A percentile compares a stretch with the other conserved stretches of the same genome.
Conservation (phyloP, 2,329 filamentous ascomycete genomes). For the Pseudopithomyces maydicus region DNA sequence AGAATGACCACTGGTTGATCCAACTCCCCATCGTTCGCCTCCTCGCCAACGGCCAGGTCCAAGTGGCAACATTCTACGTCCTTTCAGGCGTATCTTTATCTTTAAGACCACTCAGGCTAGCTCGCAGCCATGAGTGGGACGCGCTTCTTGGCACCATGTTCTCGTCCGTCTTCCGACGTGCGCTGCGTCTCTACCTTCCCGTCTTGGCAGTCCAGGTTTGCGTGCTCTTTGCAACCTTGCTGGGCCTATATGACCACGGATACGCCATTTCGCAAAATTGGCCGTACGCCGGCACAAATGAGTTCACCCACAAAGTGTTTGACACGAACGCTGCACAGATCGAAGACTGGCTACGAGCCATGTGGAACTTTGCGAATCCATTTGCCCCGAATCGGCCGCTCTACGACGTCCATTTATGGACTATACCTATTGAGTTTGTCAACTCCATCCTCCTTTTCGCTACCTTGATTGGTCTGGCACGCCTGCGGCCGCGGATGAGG, state of each 20-base stretch:
- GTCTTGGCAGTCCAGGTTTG: conserved; percentile 59
- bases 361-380: conserved; percentile 23
- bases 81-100: conserved; percentile 55
- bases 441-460: conserved; percentile 30
- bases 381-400: conserved; percentile 13
- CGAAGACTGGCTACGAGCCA: conserved; percentile 18
- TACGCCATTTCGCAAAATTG: conserved; percentile 17
- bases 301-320: conserved; percentile 9
- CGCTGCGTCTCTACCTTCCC: conserved; percentile 52
- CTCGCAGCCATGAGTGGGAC: conserved; percentile 43
- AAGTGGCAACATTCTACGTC: conserved; percentile 55
- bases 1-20: conserved; percentile 51
- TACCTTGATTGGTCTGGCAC: conserved; percentile 20
- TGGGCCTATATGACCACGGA: conserved; percentile 22
- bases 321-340: conserved; percentile 16
- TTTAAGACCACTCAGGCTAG: conserved; percentile 48
- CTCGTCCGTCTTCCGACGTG: conserved; percentile 53
- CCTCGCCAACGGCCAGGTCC: conserved; percentile 66
- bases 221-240: conserved; percentile 17
- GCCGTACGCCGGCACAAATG: conserved; percentile 24
- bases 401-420: conserved; percentile 35
- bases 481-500: conserved; percentile 16
- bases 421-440: conserved; percentile 31
- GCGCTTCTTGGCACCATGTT: conserved; percentile 49
- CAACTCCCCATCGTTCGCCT: conserved; percentile 60